Evolutionary conservation across 2,329 filamentous ascomycete genomes (phyloP), one percentile per base, ranked within the genome.

Genomic region (Fusarium continuum): DNA sequence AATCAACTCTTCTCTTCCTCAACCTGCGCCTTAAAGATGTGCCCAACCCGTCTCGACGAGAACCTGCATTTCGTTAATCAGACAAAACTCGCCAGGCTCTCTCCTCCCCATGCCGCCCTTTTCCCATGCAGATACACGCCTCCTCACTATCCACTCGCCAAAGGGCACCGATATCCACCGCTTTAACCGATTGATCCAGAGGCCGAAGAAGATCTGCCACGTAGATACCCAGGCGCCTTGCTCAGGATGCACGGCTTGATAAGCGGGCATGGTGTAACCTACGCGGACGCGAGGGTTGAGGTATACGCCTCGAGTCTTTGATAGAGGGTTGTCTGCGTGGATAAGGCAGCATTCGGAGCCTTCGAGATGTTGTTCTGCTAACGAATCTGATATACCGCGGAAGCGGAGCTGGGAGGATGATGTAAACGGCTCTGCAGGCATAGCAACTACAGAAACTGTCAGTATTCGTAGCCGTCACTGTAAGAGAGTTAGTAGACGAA

Each of bases 321-420:
- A 82, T 5, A 87, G 75, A 2, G 84, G 85, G 67, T 91, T 92
- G 69, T 92, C 90, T 3, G 86, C 85, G 71, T 92, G 90, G 50
- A 92, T 87, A 47, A 93, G 83, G 74, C 91, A 93, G 78, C 90
- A 93, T 75, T 93, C 91, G 13, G 87, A 90, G n/a, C 82, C 91
- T 74, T 93, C 91, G 22, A 93, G 79, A 70, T 91, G 89, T 22
- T 78, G 70, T 8, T 74, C 70, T 3, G 85, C 86, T 2, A 94
- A 83, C 5, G 81, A 82, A 69, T 91, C 88, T 0, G 84, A 71
- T 19, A 90, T 80, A 5, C 82, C 88, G 9, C 89, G 85, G 74
- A 91, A 91, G n/a, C 77, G 79, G 0, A 91, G 72, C 39, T 69
- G 66, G 4, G 70, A 70, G 2, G 75, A 71, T 3, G 76, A 77